Base-by-base conservation (phyloP, 2,329 filamentous ascomycete species). In the Cadophora sp. region DNA sequence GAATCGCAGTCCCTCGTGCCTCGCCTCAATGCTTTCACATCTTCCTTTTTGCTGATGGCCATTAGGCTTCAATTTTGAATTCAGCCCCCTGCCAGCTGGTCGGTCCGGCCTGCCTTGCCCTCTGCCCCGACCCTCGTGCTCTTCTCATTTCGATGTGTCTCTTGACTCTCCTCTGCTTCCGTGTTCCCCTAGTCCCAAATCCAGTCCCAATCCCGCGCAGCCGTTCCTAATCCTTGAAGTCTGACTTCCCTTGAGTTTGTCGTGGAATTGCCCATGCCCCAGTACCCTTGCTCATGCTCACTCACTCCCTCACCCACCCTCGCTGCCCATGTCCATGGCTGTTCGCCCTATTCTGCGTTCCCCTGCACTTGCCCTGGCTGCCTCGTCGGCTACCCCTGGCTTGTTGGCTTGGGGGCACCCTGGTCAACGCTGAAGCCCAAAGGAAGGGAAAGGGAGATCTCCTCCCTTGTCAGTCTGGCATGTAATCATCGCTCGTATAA, bases 401-500 rank as follows among this genome's bases (percentile, higher is more conserved):
- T 29, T 24, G 16, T 22, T 50, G 27, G 24, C 40, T 31, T 24
- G 16, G 19, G 12, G 26, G 43, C 50, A 63, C 48, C 61, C 61
- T 63, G 61, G 61, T 34, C 60, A 12, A 5, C 27, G 3, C n/a
- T 11, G n/a, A 31, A 34, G 67, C 59, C 71, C 72, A 63, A 68
- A 65, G 66, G 6, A 48, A 48, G n/a, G 43, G 43, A 48, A 48
- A 9, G 43, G 69, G 68, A 74, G 72, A 73, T 73, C 73, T 71
- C 27, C 72, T 66, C 70, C 73, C 72, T 72, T 69, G 68, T 43
- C 19, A 34, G 19, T 68, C 65, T 72, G 69, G 72, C 71, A 74
- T 75, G 73, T 69, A 73, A 70, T 75, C 69, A 70, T 67, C 62
- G 62, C 66, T 74, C 69, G 71, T 76, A 76, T 77, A 76, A 77